Evolutionary conservation across 345 rosid species (phyloP).

Genomic region (Crucihimalaya himalaica): DNA sequence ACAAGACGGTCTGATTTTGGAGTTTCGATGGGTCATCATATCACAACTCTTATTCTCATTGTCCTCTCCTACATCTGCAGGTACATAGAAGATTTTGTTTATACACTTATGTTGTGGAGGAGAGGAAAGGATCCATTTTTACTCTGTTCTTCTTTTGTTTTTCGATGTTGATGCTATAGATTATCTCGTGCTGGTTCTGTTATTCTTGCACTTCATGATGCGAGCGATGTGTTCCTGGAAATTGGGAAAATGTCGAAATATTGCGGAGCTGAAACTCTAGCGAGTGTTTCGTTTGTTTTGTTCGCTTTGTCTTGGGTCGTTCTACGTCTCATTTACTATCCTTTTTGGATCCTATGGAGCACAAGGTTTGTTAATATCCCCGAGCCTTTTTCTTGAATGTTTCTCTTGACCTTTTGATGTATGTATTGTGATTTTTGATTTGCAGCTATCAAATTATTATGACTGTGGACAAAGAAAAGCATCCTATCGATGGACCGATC

Average conservation of each 20-base stretch:
- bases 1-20: constrained; percentile 99
- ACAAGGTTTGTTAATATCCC: constrained; percentile 67
- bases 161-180: constrained; percentile 43
- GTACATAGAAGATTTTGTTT: constrained; percentile 30
- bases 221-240: constrained; percentile 91
- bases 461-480: constrained; percentile 73
- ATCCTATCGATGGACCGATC: constrained; percentile 58
- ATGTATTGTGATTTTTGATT: not conserved
- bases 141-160: constrained; percentile 4
- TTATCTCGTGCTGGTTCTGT: constrained; percentile 91
- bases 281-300: constrained; percentile 71
- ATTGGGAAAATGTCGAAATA: constrained; percentile 97
- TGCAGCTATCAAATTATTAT: constrained; percentile 78
- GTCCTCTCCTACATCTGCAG: constrained; percentile 85
- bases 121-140: not conserved
- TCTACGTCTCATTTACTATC: constrained; percentile 88
- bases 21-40: constrained; percentile 97
- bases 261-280: constrained; percentile 75
- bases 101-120: not conserved
- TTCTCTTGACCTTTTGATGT: not conserved
- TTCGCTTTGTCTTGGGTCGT: constrained; percentile 87
- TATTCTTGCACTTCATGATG: constrained; percentile 95
- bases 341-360: constrained; percentile 99
- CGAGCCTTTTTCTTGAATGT: constrained; percentile 17
- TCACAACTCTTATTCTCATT: constrained; percentile 76